Percentiles rank a stretch among this genome's conserved stretches.
These are phyloP conservation scores for Pezicula rhizophila DNA, from an alignment of 2,329 filamentous ascomycete species.

Conservation along the genomic window DNA sequence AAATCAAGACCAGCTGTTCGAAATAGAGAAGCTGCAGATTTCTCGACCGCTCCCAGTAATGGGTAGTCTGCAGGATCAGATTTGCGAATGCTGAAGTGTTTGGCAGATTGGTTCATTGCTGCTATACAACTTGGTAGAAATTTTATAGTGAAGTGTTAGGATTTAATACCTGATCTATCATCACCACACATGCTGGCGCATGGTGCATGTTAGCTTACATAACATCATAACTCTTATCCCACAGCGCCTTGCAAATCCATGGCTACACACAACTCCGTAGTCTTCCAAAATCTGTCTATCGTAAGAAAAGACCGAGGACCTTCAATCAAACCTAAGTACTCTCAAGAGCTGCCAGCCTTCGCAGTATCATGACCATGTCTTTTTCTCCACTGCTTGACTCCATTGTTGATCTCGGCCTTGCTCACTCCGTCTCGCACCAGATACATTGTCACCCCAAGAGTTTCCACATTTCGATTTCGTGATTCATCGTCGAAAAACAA, in stretches of 20 bases:
- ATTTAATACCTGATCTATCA: too few species aligned
- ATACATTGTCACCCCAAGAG: constrained; percentile 76
- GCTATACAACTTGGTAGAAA: background rate
- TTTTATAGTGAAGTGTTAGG: too few species aligned
- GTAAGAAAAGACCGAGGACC: background rate
- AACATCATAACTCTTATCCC: too few species aligned
- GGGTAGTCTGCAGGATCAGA: constrained; percentile 22
- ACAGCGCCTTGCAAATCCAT: background rate
- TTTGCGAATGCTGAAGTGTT: constrained; percentile 16
- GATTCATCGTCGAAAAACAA: constrained; percentile 93
- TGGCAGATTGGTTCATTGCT: background rate
- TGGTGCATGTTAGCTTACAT: too few species aligned
- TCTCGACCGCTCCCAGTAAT: constrained; percentile 22
- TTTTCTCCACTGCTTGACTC: constrained; percentile 75
- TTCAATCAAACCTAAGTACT: background rate
- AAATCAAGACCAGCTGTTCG: constrained; percentile 17
- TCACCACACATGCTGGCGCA: too few species aligned
- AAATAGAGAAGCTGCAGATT: constrained; percentile 23
- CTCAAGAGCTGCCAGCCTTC: background rate
- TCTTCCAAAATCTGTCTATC: too few species aligned
- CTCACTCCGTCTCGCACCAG: constrained; percentile 75
- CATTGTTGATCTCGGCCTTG: constrained; percentile 70
- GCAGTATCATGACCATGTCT: constrained; percentile 31
- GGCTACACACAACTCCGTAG: too few species aligned
- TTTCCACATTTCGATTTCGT: constrained; percentile 76